Evolutionary conservation across 805 yeast genomes (phyloP), one percentile per base, ranked within the genome.

Genomic region (Candida patagonica): DNA sequence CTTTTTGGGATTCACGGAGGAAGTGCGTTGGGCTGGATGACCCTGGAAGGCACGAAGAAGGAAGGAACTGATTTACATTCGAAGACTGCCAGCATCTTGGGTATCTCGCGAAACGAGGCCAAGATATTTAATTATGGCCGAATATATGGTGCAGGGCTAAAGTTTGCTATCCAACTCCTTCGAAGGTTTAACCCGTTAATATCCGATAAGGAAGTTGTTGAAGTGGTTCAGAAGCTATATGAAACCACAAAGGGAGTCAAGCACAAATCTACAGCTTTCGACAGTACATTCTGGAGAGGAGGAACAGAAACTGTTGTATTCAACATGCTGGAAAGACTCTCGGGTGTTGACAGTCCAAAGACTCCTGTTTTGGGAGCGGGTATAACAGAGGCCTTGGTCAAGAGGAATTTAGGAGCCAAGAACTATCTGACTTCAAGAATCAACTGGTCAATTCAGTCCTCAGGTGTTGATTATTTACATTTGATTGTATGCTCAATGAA

Each of bases 21-120:
- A 10, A 86, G 97, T 0, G 95, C 97, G 0, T 72, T 94, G 40
- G 96, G 97, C 0, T 94, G 98, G 98, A 94, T 92, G 99, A 88
- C 96, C 1, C 68, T 92, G 41, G 99, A 92, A 65, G 99, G 99
- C 15, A 78, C 89, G 3, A 92, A 92, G 61, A 68, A 66, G 42
- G 89, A 82, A 40, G 94, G 92, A 4, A 94, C 99, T 0, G 99
- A 92, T 62, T 63, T 94, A 44, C 99, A 92, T 57, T 86, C 96
- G 0, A 87, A 83, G 49, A 92, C 97, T 0, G 96, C 98, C 0
- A 70, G 71, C 8, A 87, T 94, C 49, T 62, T 92, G 56, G 95
- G 95, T 0, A 88, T 94, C 38, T 75, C 83, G 20, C 70, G 99
- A 59, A 78, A 80, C 52, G 94, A 92, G 47, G 98, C 98, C 5